phyloP scores from a whole-genome alignment of 495 filamentous ascomycete genomes.

The Aspergillus sclerotioniger region DNA sequence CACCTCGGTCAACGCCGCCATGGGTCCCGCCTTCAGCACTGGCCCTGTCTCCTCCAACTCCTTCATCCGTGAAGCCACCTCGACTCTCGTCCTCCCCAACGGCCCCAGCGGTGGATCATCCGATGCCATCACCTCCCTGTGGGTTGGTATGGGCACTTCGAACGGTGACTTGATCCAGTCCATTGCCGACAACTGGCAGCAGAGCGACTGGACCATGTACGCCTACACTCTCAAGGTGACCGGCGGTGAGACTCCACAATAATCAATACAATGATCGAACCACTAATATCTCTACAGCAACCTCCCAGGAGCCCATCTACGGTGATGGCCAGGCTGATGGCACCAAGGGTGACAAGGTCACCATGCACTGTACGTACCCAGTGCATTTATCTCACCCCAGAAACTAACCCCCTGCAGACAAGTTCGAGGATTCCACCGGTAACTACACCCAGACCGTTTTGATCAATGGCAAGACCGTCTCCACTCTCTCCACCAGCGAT shows the following conservation, averaged over 20 bases:
- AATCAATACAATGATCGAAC: background rate
- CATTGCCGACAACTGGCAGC: constrained; percentile 30
- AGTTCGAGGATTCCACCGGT: constrained; percentile 35
- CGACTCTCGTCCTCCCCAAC: constrained; percentile 35
- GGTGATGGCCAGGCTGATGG: constrained; percentile 21
- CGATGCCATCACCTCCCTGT: constrained; percentile 26
- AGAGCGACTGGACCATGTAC: constrained; percentile 27
- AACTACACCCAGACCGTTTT: constrained; percentile 42
- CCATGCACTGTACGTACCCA: constrained; percentile 29
- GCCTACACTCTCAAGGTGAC: constrained; percentile 28
- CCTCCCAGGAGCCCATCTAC: constrained; percentile 29
- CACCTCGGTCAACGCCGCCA: constrained; percentile 21
- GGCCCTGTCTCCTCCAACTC: constrained; percentile 33
- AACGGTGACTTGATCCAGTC: constrained; percentile 40
- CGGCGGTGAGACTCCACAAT: constrained; percentile 23
- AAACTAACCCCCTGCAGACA: constrained; percentile 20
- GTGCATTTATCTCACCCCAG: no score
- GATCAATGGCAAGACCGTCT: constrained; percentile 36
- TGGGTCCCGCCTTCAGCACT: constrained; percentile 36
- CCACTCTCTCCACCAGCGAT: constrained; percentile 37
- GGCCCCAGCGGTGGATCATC: constrained; percentile 25
- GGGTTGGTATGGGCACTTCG: constrained; percentile 40
- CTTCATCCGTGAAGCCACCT: constrained; percentile 35
- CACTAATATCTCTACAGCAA: constrained; percentile 12
- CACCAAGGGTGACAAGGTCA: constrained; percentile 24